These are phyloP conservation scores for Metschnikowia amazonensis DNA, from an alignment of 805 yeast genomes.

Conservation along the genomic window DNA sequence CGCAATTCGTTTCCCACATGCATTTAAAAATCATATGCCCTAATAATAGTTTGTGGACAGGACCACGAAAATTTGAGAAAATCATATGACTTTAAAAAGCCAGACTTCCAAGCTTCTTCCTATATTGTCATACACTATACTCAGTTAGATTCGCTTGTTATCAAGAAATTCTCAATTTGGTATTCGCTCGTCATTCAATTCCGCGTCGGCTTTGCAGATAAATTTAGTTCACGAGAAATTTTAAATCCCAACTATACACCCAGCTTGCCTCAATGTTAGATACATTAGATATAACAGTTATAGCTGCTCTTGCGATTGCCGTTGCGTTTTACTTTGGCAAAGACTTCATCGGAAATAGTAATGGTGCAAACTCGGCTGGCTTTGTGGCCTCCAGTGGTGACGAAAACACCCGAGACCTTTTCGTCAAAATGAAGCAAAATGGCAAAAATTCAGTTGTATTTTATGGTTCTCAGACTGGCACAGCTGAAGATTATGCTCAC, in stretches of 20 bases:
- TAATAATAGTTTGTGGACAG: background rate
- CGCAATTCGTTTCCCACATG: conserved; percentile 4
- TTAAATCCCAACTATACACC: conserved; percentile 45
- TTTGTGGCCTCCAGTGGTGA: conserved; percentile 24
- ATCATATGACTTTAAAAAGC: too few relatives aligned
- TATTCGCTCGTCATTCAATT: conserved; percentile 1
- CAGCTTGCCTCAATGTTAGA: conserved; percentile 46
- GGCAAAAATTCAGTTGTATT: conserved; percentile 75
- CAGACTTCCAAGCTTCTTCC: background rate
- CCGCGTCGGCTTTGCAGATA: conserved; percentile 18
- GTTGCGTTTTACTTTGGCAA: conserved; percentile 64
- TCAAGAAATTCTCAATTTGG: background rate
- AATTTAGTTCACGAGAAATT: conserved; percentile 40
- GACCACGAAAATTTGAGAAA: background rate
- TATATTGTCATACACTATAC: background rate
- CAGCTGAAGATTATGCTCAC: conserved; percentile 95
- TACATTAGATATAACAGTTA: conserved; percentile 64
- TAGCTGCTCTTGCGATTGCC: conserved; percentile 63
- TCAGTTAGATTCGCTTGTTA: background rate
- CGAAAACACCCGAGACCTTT: conserved; percentile 50
- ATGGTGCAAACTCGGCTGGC: conserved; percentile 29
- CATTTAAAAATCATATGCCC: background rate
- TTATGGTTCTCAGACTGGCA: conserved; percentile 96
- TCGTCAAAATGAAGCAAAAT: conserved; percentile 53
- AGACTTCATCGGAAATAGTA: conserved; percentile 44